Evolutionary conservation across 345 rosid species (phyloP).

Genomic region (Angophora floribunda): DNA sequence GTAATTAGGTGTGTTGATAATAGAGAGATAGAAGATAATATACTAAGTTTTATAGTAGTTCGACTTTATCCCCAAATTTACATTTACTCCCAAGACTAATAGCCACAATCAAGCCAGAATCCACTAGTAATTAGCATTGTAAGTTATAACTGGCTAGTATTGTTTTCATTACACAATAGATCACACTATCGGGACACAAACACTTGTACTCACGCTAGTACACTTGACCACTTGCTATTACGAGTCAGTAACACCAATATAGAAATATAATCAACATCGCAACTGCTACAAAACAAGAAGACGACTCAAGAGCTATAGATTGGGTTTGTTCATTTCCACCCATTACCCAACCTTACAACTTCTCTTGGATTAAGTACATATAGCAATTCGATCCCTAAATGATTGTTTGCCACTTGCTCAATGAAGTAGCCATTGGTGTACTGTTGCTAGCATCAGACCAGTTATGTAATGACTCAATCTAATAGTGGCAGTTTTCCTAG

Average conservation of each 20-base stretch:
- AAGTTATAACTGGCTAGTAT: neutral
- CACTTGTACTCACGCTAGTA: neutral
- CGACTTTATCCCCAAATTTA: neutral
- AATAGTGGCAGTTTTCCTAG: neutral
- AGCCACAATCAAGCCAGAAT: neutral
- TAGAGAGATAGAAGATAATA: neutral
- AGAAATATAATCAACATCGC: too few species aligned
- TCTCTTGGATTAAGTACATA: neutral
- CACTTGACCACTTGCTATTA: neutral
- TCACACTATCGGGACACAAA: neutral
- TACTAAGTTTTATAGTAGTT: neutral
- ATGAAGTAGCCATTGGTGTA: too few species aligned
- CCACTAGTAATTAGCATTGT: neutral
- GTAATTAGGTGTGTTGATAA: neutral
- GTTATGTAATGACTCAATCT: neutral
- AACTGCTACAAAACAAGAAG: neutral
- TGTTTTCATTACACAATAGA: neutral
- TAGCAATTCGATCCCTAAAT: neutral
- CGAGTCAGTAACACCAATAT: neutral
- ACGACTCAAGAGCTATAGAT: neutral
- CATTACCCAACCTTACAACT: neutral
- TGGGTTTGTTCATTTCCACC: neutral
- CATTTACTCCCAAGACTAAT: neutral
- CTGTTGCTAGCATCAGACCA: neutral
- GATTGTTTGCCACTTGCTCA: neutral